phyloP scores from a whole-genome alignment of 1,139 yeast genomes.

The Chernovozyma aurita region DNA sequence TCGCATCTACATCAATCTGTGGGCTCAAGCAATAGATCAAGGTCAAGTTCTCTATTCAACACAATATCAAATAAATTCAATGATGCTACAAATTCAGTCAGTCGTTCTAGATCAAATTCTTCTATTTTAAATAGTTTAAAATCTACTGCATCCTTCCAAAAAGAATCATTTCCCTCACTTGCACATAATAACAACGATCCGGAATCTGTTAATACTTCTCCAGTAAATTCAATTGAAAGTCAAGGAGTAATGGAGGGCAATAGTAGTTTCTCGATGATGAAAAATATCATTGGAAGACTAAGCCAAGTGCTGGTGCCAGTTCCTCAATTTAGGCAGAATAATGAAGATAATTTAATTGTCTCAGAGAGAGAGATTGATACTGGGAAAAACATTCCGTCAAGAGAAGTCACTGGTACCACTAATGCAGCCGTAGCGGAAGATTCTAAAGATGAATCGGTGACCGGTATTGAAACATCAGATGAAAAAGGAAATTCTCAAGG shows the following conservation, averaged over 20 bases:
- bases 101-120: constrained; percentile 32
- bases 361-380: not conserved
- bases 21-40: constrained; percentile 13
- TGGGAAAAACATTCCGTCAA: not conserved
- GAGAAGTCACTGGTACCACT: too few relatives aligned
- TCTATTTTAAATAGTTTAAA: constrained; percentile 19
- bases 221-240: constrained; percentile 9
- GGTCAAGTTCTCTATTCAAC: constrained; percentile 38
- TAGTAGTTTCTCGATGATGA: constrained; percentile 25
- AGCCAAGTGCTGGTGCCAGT: constrained; percentile 27
- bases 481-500: not conserved
- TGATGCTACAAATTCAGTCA: constrained; percentile 17
- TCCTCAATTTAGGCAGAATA: constrained; percentile 5
- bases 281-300: constrained; percentile 31
- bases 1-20: not conserved
- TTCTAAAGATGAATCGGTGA: too few relatives aligned
- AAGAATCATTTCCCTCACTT: constrained; percentile 25
- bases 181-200: constrained; percentile 6
- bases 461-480: not conserved
- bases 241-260: constrained; percentile 12
- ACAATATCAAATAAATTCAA: constrained; percentile 28
- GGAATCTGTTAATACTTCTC: constrained; percentile 9
- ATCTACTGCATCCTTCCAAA: constrained; percentile 14
- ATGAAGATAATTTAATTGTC: not conserved
- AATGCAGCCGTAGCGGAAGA: too few relatives aligned